phyloP scores from a whole-genome alignment of 2,329 filamentous ascomycete species.

The Alternaria angustiovoidea region DNA sequence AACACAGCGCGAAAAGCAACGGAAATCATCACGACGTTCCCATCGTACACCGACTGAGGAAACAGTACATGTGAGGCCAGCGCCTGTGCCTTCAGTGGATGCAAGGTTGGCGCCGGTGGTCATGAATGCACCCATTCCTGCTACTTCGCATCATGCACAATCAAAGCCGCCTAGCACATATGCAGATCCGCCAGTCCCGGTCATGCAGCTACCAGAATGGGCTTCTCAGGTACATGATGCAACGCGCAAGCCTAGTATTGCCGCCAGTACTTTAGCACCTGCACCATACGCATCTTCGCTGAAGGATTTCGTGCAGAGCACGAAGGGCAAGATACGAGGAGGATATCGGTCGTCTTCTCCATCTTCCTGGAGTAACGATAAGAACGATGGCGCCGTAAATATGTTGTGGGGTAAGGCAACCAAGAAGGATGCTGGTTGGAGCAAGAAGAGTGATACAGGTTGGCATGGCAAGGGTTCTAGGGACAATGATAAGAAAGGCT shows the following conservation, averaged over 20 bases:
- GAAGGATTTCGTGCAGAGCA: background rate
- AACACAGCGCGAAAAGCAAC: background rate
- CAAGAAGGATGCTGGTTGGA: background rate
- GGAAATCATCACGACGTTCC: background rate
- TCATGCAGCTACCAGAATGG: constrained; percentile 14
- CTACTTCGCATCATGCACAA: background rate
- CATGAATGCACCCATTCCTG: constrained; percentile 13
- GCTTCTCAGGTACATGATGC: constrained; percentile 4
- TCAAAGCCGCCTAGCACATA: constrained; percentile 4
- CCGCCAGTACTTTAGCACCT: constrained; percentile 6
- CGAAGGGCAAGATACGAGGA: background rate
- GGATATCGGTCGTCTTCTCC: background rate
- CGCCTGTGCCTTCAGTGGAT: constrained; percentile 2
- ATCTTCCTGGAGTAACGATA: constrained; percentile 18
- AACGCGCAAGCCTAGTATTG: constrained; percentile 4
- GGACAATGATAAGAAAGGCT: background rate
- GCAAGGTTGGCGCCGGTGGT: constrained; percentile 1
- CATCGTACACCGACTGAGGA: background rate
- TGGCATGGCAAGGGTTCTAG: background rate
- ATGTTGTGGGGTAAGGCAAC: background rate
- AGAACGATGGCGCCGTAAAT: background rate
- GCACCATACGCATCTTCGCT: constrained; percentile 14
- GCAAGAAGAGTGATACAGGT: background rate
- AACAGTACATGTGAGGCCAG: background rate
- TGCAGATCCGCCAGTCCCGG: background rate